phyloP scores from a whole-genome alignment of 768 basidiomycete genomes.

The Guyanaporus albipodus region DNA sequence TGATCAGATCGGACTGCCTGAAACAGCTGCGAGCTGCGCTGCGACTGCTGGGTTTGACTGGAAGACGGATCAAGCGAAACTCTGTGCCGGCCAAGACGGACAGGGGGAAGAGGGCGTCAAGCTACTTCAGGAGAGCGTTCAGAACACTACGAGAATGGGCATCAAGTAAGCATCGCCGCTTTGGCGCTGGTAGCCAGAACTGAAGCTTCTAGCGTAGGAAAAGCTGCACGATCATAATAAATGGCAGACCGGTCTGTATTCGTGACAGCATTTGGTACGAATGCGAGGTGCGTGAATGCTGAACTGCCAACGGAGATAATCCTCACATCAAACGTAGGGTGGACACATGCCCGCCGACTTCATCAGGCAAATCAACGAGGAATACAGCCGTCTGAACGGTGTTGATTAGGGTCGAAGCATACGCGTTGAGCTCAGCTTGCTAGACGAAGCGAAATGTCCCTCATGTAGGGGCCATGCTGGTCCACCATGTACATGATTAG shows the following conservation, averaged over 20 bases:
- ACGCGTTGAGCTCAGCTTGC: constrained; percentile 7
- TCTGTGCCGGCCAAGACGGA: constrained; percentile 60
- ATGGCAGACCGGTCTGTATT: constrained; percentile 61
- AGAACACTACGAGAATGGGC: constrained; percentile 39
- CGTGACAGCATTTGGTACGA: constrained; percentile 76
- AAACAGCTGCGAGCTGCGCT: constrained; percentile 65
- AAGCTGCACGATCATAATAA: constrained; percentile 86
- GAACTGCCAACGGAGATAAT: constrained; percentile 22
- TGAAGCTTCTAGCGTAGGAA: constrained; percentile 42
- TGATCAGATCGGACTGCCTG: constrained; percentile 59
- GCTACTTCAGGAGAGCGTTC: constrained; percentile 61
- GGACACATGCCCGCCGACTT: constrained; percentile 77
- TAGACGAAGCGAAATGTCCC: constrained; percentile 16
- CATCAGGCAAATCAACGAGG: constrained; percentile 69
- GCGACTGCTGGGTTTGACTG: constrained; percentile 62
- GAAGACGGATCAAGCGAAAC: constrained; percentile 51
- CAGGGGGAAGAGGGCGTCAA: constrained; percentile 57
- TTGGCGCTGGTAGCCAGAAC: constrained; percentile 4
- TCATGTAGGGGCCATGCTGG: constrained; percentile 8
- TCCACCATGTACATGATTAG: constrained; percentile 26
- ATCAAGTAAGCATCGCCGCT: constrained; percentile 50
- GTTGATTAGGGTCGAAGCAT: constrained; percentile 17
- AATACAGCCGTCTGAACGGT: constrained; percentile 62
- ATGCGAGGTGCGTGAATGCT: constrained; percentile 57
- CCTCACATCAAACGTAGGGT: constrained; percentile 41